Base-by-base conservation (phyloP, 257 asterid genomes). In the Solanum infundibuliforme region DNA sequence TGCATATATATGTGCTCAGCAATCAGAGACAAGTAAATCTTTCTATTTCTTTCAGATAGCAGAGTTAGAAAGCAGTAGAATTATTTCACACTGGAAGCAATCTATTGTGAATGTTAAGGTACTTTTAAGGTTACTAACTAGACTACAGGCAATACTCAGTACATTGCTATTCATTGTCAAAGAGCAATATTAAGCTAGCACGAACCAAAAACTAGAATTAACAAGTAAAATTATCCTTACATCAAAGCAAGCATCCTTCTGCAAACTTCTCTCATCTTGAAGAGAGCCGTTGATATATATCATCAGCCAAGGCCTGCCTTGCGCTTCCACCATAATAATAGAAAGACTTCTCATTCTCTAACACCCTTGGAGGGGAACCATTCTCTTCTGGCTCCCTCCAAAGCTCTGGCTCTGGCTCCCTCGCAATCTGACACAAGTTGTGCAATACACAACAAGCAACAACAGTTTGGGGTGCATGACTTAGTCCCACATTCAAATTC, bases 391-490 rank as follows among this genome's bases (percentile, higher is more conserved):
- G 99, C 92, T 97, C 99, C 93, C 92, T 94, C 97, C 98, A 96
- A 86, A 92, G 90, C 93, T 97, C 99, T 13, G 98, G 99, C 86
- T 97, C 99, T 5, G 99, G 99, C 92, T 97, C 99, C 92, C 95
- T 91, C 0, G 99, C 99, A 60, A 97, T 91, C 92, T 97, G 99
- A 87, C 99, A 97, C 91, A 96, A 76, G 90, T 97, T 97, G 90
- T 97, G 99, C 95, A 97, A 88, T 82, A 97, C 99, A 62, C 99
- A 97, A 52, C 99, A 97, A 5, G 99, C 99, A 32, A 95, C 99
- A 34, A 96, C 93, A 0, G 99, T 97, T 86, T 97, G 99, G 1
- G 99, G 99, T 27, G 93, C 98, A 86, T 97, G 99, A 87, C 94
- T 93, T 52, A 96, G 77, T 48, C 99, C 99, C 88, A 96, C 99